Evolutionary conservation across 768 basidiomycete genomes (phyloP).

Genomic region (Russula olivacea): DNA sequence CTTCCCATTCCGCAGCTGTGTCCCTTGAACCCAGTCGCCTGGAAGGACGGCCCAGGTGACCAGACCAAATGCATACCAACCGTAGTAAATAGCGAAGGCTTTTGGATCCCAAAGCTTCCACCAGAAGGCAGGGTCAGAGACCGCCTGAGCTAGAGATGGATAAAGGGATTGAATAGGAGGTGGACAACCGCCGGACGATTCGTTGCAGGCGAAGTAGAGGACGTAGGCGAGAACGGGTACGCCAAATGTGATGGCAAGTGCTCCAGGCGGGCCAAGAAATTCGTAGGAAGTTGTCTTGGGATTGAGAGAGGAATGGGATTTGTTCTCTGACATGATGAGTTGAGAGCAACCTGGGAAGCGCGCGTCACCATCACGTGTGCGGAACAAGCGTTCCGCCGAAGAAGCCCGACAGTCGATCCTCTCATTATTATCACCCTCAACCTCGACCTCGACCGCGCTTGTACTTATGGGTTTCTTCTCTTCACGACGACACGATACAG

Average conservation of each 20-base stretch:
- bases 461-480: conserved; percentile 38
- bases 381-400: not conserved
- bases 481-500: conserved; percentile 33
- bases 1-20: conserved; percentile 59
- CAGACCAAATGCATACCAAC: conserved; percentile 88
- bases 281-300: conserved; percentile 71
- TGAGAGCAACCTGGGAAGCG: not conserved
- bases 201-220: conserved; percentile 74
- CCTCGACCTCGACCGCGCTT: conserved; percentile 5
- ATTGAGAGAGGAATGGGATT: conserved; percentile 37
- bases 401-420: conserved; percentile 6
- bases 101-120: conserved; percentile 75
- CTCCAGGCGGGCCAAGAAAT: conserved; percentile 78
- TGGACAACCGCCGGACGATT: conserved; percentile 62
- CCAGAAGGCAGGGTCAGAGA: conserved; percentile 59
- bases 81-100: conserved; percentile 69
- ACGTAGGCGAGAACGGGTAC: conserved; percentile 69
- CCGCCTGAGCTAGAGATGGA: conserved; percentile 40
- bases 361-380: conserved; percentile 16
- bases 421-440: not conserved
- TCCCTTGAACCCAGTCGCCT: conserved; percentile 40
- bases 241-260: conserved; percentile 58
- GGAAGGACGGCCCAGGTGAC: conserved; percentile 76
- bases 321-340: conserved; percentile 4
- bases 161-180: conserved; percentile 42